Evolutionary conservation across 2,329 filamentous ascomycete genomes (phyloP).

Genomic region (Phaeosphaeria sp.): DNA sequence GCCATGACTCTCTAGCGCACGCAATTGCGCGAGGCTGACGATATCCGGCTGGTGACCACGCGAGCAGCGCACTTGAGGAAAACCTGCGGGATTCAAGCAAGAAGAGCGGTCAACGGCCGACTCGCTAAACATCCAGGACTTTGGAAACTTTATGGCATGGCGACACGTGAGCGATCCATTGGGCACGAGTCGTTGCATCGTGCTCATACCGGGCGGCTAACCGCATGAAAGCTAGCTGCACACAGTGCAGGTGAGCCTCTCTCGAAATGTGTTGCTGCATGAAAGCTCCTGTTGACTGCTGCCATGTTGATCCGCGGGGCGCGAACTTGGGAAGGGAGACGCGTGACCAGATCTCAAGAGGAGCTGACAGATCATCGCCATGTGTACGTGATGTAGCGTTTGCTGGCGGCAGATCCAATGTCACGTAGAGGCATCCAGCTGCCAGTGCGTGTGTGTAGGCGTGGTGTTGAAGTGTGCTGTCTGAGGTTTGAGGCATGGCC

Average conservation of each 20-base stretch:
- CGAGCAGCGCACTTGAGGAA: constrained; percentile 7
- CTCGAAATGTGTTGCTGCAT: background rate
- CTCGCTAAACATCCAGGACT: background rate
- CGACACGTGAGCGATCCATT: constrained; percentile 19
- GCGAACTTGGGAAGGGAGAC: background rate
- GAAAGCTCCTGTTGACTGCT: background rate
- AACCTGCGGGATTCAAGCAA: background rate
- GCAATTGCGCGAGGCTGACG: background rate
- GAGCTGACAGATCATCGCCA: background rate
- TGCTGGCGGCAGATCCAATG: background rate
- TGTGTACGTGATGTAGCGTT: background rate
- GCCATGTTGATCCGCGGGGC: background rate
- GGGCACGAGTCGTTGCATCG: constrained; percentile 7
- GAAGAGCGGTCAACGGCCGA: constrained; percentile 14
- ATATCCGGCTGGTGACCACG: constrained; percentile 13
- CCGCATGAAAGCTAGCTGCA: constrained; percentile 13
- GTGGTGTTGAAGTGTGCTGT: background rate
- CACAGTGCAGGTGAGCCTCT: constrained; percentile 20
- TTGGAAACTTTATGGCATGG: background rate
- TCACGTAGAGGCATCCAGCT: background rate
- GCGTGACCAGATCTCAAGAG: background rate
- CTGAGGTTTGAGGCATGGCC: constrained; percentile 4
- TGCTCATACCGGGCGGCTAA: constrained; percentile 17
- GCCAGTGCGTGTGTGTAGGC: background rate
- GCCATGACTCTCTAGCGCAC: background rate